Base-by-base conservation (phyloP, 2,329 filamentous ascomycete species). In the Fusarium sterilihyphosum region DNA sequence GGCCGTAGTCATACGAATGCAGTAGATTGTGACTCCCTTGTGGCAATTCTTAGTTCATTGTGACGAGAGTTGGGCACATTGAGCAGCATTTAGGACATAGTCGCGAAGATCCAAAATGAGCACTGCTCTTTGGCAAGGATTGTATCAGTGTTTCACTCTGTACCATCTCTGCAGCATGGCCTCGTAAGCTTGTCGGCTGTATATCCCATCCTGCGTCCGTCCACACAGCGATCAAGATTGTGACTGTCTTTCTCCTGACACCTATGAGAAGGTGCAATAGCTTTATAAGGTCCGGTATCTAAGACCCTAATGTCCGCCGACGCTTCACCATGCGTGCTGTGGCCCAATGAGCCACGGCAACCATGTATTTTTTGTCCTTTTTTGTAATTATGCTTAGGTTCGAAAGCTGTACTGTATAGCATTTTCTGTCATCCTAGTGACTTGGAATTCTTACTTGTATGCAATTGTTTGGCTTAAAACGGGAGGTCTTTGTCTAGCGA, bases 231-330 rank as follows among this genome's bases (percentile, higher is more conserved):
- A 16, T 35, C 4, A 8, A 52, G 2, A 0, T 11, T 29, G 4
- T 0, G n/a, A 2, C 16, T 13, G 7, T 3, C 22, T 24, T 17
- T 4, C 0, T 1, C 2, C n/a, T 35, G 17, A 8, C 8, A 2
- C 8, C 3, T 35, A 35, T 16, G 4, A 24, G n/a, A 35, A 53
- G 4, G 4, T 26, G n/a, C 6, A 26, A 41, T 8, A n/a, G 24
- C 3, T 12, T 33, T 33, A n/a, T n/a, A 49, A 49, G 46, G 13
- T 17, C 46, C 3, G 26, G 8, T 6, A 10, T 14, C 18, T 20
- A 14, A 20, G 18, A 16, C 6, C 4, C 8, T 5, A 29, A 49
- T 22, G 18, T 22, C 50, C 26, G n/a, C 0, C 50, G 3, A 26
- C 50, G n/a, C 0, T 37, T 53, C 50, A 22, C 26, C 46, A 49